Percentiles rank a stretch among this genome's conserved stretches.
Conservation (phyloP, 2,329 filamentous ascomycete genomes). For the Penicillium psychrosexuale region DNA sequence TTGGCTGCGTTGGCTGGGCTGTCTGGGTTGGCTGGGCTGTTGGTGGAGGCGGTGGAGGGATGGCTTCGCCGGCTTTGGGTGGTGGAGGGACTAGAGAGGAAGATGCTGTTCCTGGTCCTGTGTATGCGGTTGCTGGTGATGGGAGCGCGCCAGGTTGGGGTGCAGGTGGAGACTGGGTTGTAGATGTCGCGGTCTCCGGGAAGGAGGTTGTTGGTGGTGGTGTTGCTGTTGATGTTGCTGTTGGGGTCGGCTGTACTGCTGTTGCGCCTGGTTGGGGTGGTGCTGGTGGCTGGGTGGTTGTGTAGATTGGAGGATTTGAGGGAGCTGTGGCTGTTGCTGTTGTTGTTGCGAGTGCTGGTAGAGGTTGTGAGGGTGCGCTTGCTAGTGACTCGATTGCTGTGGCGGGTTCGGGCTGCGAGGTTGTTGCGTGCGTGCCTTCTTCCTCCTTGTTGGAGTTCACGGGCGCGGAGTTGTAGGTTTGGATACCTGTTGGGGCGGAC, state of each 20-base stretch:
- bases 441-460: constrained; percentile 24
- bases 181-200: constrained; percentile 6
- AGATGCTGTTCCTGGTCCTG: background rate
- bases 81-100: constrained; percentile 16
- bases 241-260: constrained; percentile 10
- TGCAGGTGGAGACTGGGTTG: constrained; percentile 30
- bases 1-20: background rate
- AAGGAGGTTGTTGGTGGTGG: constrained; percentile 14
- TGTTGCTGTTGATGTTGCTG: background rate
- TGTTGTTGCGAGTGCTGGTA: constrained; percentile 34
- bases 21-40: background rate
- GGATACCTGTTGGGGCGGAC: constrained; percentile 22
- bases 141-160: constrained; percentile 39
- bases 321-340: background rate
- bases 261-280: constrained; percentile 40
- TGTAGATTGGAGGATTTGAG: background rate
- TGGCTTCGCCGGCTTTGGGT: constrained; percentile 17
- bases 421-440: constrained; percentile 14
- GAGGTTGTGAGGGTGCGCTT: constrained; percentile 11
- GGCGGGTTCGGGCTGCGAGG: constrained; percentile 22
- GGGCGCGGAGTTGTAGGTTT: constrained; percentile 28
- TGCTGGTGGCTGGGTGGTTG: constrained; percentile 24
- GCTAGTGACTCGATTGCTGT: constrained; percentile 17
- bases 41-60: background rate
- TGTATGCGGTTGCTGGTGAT: background rate